Evolutionary conservation across 2,329 filamentous ascomycete genomes (phyloP).

Genomic region (Trichophyton simii): DNA sequence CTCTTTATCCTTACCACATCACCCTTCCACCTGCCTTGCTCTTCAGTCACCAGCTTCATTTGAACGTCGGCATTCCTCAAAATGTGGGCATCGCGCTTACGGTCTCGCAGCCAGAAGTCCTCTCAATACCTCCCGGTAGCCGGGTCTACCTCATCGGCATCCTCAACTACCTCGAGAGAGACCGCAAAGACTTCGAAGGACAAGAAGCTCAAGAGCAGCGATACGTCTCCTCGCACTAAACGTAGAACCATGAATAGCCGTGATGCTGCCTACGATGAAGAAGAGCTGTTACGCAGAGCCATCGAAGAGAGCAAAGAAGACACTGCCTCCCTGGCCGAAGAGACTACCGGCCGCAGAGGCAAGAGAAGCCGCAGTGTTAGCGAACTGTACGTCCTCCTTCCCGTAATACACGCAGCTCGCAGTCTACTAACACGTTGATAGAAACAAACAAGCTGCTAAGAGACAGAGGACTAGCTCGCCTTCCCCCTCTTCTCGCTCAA

Average conservation of each 20-base stretch:
- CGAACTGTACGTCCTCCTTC: slow-evolving; percentile 61
- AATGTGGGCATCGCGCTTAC: slow-evolving; percentile 21
- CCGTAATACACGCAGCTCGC: background rate
- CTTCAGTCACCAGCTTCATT: background rate
- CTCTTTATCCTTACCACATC: background rate
- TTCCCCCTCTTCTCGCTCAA: slow-evolving; percentile 49
- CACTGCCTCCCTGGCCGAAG: slow-evolving; percentile 43
- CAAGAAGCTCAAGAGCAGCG: slow-evolving; percentile 38
- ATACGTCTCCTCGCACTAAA: slow-evolving; percentile 53
- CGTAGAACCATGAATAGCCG: slow-evolving; percentile 95
- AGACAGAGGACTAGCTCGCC: slow-evolving; percentile 71
- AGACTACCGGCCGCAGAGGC: slow-evolving; percentile 47
- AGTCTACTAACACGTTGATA: slow-evolving; percentile 25
- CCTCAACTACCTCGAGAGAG: slow-evolving; percentile 32
- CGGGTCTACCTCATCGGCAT: slow-evolving; percentile 35
- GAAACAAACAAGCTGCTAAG: slow-evolving; percentile 60
- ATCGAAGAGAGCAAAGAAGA: slow-evolving; percentile 94
- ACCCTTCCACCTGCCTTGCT: too few species aligned
- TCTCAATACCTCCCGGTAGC: slow-evolving; percentile 52
- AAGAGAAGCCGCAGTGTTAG: slow-evolving; percentile 85
- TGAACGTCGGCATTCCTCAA: background rate
- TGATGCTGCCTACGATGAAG: slow-evolving; percentile 88
- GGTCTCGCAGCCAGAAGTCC: slow-evolving; percentile 43
- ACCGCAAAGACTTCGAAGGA: slow-evolving; percentile 28
- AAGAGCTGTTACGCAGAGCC: slow-evolving; percentile 73